Evolutionary conservation across 2,329 filamentous ascomycete species (phyloP), one percentile per base, ranked within the genome.

Genomic region (Thermoascus crustaceus): DNA sequence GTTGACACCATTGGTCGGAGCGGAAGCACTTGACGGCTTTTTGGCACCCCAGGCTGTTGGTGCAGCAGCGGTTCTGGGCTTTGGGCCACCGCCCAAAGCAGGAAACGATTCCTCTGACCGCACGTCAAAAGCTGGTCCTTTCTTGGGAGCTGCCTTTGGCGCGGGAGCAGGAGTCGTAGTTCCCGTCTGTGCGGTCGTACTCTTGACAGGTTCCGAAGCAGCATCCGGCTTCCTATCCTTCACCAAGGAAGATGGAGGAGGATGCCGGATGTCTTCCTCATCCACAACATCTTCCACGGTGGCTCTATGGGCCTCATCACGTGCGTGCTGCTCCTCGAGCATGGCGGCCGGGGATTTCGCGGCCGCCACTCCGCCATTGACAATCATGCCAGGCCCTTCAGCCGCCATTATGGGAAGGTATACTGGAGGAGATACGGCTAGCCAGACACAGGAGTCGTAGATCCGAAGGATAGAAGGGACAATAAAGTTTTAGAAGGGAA

Each of bases 51-150:
- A 95, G 48, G 84, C 78, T 30, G 81, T 78, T 30, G 80, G 72
- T 40, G 78, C 72, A 47, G 76, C 74, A 38, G 78, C 71, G 43
- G 73, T 63, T 45, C 66, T 64, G 21, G 78, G 68, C 63, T 87
- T 88, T 35, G 78, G 69, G 5, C 64, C 75, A 43, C 76, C 73
- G 35, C 88, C 89, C 30, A 98, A 76, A 49, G 88, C 80, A n/a
- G 91, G 91, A 72, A 98, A 98, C 40, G 85, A 70, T 63, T 96
- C 88, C 55, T 93, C 84, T 11, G 85, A 94, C 53, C 85, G 75
- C 13, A 85, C 88, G 61, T 96, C 85, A 42, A 95, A 67, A 34
- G 71, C 57, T 2, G 66, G 58, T 21, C 70, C 60, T 41, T 56
- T 60, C 41, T 54, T 54, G 7, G 53, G 42, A 20, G 56, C 54